These are phyloP conservation scores for Chamaecyparis obtusa DNA, from an alignment of 75 land plant genomes.

Conservation along the genomic window DNA sequence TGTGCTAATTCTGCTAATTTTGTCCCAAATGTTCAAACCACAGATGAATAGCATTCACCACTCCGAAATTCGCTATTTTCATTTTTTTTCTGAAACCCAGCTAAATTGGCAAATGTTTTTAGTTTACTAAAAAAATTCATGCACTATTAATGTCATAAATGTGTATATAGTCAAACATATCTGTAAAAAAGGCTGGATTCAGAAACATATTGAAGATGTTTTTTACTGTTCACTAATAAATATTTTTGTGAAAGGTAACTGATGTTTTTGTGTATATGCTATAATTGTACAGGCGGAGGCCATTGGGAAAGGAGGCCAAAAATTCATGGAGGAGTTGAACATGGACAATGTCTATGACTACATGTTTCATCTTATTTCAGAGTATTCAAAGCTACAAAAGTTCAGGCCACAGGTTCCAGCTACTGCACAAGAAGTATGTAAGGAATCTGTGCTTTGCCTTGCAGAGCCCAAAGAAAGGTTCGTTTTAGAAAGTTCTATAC, in stretches of 20 bases:
- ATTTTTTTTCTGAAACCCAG: neutral
- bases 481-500: constrained; percentile 15
- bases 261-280: neutral
- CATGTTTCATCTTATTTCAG: constrained; percentile 69
- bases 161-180: neutral
- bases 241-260: neutral
- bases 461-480: constrained; percentile 17
- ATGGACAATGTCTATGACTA: constrained; percentile 74
- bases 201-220: neutral
- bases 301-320: constrained; percentile 63
- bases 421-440: constrained; percentile 32
- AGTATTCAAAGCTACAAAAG: constrained; percentile 74
- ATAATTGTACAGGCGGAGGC: constrained; percentile 49
- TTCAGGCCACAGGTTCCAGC: constrained; percentile 56
- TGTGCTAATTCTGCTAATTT: neutral
- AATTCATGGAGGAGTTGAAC: constrained; percentile 49
- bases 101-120: neutral
- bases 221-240: neutral
- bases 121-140: neutral
- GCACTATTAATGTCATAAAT: neutral
- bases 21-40: neutral
- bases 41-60: neutral
- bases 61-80: neutral
- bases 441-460: constrained; percentile 28
- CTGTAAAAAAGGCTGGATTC: neutral